phyloP scores from a whole-genome alignment of 139 green algal species.

The Chlorella sp. region DNA sequence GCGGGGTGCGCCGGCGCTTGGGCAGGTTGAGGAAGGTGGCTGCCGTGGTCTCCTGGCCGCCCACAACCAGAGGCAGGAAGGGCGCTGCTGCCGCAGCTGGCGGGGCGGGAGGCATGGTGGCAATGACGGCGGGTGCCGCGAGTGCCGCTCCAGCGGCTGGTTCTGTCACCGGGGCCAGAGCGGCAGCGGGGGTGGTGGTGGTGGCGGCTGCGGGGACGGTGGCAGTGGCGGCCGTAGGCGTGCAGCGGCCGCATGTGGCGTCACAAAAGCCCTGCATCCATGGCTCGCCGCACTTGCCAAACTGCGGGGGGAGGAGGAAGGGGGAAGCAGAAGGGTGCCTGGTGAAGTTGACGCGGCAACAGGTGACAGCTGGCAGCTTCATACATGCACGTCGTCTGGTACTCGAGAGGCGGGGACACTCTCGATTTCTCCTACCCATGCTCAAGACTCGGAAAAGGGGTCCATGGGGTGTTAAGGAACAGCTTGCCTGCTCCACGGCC shows the following conservation, averaged over 20 bases:
- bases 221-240: background rate
- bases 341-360: too few relatives aligned
- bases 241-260: conserved; percentile 13
- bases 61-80: background rate
- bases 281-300: conserved; percentile 28
- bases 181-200: background rate
- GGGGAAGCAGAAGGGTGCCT: background rate
- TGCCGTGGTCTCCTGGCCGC: background rate
- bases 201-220: background rate
- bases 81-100: background rate
- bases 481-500: too few relatives aligned
- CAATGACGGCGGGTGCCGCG: background rate
- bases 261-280: conserved; percentile 41
- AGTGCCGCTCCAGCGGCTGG: background rate
- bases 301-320: background rate
- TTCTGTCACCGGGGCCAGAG: background rate
- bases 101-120: background rate
- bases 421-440: too few relatives aligned
- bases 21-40: conserved; percentile 11
- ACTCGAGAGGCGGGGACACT: too few relatives aligned
- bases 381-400: too few relatives aligned
- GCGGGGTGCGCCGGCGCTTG: background rate
- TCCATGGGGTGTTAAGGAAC: too few relatives aligned
- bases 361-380: too few relatives aligned
- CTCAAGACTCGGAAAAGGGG: too few relatives aligned